These are phyloP conservation scores for Russula lepida DNA, from an alignment of 768 basidiomycete genomes.

Conservation along the genomic window DNA sequence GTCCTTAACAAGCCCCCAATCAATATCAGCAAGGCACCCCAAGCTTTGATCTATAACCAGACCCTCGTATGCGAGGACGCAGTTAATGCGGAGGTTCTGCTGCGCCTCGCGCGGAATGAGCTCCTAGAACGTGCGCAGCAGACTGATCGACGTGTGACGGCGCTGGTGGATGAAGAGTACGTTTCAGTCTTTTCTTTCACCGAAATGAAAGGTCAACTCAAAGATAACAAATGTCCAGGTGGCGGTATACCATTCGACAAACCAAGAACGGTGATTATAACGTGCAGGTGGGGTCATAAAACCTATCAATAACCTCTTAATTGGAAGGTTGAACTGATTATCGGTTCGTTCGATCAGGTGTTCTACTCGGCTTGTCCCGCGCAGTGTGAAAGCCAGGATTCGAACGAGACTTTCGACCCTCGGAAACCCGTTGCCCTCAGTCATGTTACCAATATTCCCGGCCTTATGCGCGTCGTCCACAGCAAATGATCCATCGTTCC, in stretches of 20 bases:
- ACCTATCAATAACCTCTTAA: not conserved
- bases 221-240: slow-evolving; percentile 33
- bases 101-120: slow-evolving; percentile 13
- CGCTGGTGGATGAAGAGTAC: slow-evolving; percentile 62
- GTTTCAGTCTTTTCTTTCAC: slow-evolving; percentile 24
- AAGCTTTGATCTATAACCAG: slow-evolving; percentile 1
- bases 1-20: not conserved
- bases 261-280: slow-evolving; percentile 51
- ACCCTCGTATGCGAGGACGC: slow-evolving; percentile 12
- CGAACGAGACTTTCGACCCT: slow-evolving; percentile 36
- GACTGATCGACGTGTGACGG: slow-evolving; percentile 43
- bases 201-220: slow-evolving; percentile 5
- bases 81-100: slow-evolving; percentile 13
- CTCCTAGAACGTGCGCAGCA: slow-evolving; percentile 50
- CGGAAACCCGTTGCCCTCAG: slow-evolving; percentile 55
- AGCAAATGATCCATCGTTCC: slow-evolving; percentile 24
- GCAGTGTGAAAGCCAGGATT: slow-evolving; percentile 32
- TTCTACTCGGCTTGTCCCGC: slow-evolving; percentile 54
- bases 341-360: slow-evolving; percentile 34
- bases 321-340: not conserved
- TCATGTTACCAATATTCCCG: slow-evolving; percentile 52
- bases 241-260: slow-evolving; percentile 52
- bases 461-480: slow-evolving; percentile 64
- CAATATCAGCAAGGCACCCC: not conserved
- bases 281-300: slow-evolving; percentile 43